These are phyloP conservation scores for Apiosordaria backusii DNA, from an alignment of 495 filamentous ascomycete species.

Conservation along the genomic window DNA sequence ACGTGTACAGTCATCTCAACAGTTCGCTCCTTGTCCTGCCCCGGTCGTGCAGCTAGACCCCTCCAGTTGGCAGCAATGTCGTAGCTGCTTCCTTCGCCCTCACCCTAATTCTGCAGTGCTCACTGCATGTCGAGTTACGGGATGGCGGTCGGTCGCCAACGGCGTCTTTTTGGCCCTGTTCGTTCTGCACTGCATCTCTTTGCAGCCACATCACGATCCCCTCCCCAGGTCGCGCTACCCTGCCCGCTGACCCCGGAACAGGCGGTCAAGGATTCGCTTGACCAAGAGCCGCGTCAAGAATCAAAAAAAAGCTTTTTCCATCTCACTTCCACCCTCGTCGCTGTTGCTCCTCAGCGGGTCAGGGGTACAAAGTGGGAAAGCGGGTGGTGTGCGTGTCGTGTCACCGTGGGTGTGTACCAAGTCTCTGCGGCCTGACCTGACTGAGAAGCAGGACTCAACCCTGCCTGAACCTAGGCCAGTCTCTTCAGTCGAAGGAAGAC, in stretches of 20 bases:
- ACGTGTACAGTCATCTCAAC: background rate
- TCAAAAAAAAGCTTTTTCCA: constrained; percentile 1
- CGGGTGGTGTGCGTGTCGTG: too few species aligned
- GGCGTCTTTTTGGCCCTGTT: background rate
- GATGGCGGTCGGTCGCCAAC: constrained; percentile 7
- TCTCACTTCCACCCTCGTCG: background rate
- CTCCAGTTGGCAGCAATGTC: constrained; percentile 7
- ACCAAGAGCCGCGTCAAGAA: constrained; percentile 1
- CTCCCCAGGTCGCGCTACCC: background rate
- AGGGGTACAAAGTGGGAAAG: background rate
- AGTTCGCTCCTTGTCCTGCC: background rate
- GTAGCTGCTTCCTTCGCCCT: background rate
- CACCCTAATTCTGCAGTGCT: background rate
- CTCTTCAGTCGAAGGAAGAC: background rate
- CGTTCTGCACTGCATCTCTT: background rate
- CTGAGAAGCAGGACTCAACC: constrained; percentile 2
- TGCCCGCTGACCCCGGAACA: background rate
- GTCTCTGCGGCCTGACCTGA: constrained; percentile 8
- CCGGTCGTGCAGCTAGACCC: constrained; percentile 4
- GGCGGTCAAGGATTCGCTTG: constrained; percentile 7
- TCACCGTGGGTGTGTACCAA: constrained; percentile 9
- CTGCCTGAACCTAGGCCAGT: background rate
- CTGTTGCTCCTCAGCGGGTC: background rate
- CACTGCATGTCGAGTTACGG: background rate
- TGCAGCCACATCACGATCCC: background rate